Evolutionary conservation across 2,329 filamentous ascomycete species (phyloP), one percentile per base, ranked within the genome.

Genomic region (Aureobasidium subglaciale): DNA sequence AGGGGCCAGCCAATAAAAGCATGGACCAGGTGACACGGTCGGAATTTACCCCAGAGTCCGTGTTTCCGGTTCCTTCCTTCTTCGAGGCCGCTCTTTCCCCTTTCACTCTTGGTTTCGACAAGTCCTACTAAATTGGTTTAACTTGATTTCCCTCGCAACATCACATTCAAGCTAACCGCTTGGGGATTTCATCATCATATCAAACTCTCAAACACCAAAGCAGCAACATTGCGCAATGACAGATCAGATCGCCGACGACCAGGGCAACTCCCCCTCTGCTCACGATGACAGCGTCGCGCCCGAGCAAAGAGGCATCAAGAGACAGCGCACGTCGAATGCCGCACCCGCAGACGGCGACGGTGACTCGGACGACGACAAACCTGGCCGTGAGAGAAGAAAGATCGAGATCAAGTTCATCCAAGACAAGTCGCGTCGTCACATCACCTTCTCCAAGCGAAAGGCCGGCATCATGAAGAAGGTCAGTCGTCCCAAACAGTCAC

Each of bases 401-500:
- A 99, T 99, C 68, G 93, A 99, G 76, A 99, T 99, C 78, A 99
- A 99, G 82, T 99, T 99, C 78, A 99, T 99, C 74, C 92, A 91
- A 75, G 93, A 99, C 77, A 99, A 99, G 80, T 97, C 92, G 77
- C 90, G 93, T 77, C 88, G 93, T 61, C 93, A 99, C 79, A 99
- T 97, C 72, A 97, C 93, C 68, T 97, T 99, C 74, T 97, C 92
- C 65, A 99, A 99, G 85, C 90, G 93, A 73, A 99, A 99, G 80
- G 93, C 93, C 56, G 93, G 93, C 66, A 97, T 99, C 75, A 97
- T 99, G 93, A 97, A 99, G 82, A 97, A 97, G 90, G 93, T 96
- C 4, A 3, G 43, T 49, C 35, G 40, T 30, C 18, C 32, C 49
- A 34, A 27, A 27, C 20, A 41, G 24, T 34, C 34, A 52, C 16